Percentiles rank a stretch among this genome's conserved stretches.
phyloP scores from a whole-genome alignment of 345 rosid genomes.

The Salix caprea region DNA sequence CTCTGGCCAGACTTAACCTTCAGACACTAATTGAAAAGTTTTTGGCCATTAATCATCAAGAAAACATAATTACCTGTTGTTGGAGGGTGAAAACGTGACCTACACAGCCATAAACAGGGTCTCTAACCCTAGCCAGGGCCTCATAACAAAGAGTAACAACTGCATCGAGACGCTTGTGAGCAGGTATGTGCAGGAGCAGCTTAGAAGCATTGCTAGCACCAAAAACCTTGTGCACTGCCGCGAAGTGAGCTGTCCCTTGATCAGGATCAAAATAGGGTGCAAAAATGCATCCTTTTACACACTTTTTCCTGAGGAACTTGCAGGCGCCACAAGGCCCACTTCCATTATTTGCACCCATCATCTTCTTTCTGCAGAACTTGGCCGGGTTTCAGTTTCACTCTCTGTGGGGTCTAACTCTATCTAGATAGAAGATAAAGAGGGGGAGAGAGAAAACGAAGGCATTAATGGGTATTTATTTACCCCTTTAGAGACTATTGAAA shows the following conservation, averaged over 20 bases:
- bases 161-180: constrained; percentile 65
- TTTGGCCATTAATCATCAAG: background rate
- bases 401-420: background rate
- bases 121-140: constrained; percentile 72
- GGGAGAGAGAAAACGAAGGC: background rate
- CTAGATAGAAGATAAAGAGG: background rate
- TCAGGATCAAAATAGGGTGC: constrained; percentile 89
- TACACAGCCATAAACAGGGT: constrained; percentile 84
- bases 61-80: constrained; percentile 43
- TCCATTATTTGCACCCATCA: constrained; percentile 14
- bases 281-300: constrained; percentile 70
- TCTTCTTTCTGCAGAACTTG: background rate
- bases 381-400: background rate
- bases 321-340: constrained; percentile 89
- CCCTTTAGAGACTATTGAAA: background rate
- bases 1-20: background rate
- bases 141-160: constrained; percentile 75
- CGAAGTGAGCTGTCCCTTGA: constrained; percentile 71
- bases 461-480: constrained; percentile 14
- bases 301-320: constrained; percentile 81
- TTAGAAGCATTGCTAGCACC: constrained; percentile 93
- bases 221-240: constrained; percentile 86
- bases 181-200: constrained; percentile 59
- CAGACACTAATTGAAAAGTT: background rate
- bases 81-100: constrained; percentile 74